Conservation (phyloP, 345 rosid genomes). For the Jatropha curcas region DNA sequence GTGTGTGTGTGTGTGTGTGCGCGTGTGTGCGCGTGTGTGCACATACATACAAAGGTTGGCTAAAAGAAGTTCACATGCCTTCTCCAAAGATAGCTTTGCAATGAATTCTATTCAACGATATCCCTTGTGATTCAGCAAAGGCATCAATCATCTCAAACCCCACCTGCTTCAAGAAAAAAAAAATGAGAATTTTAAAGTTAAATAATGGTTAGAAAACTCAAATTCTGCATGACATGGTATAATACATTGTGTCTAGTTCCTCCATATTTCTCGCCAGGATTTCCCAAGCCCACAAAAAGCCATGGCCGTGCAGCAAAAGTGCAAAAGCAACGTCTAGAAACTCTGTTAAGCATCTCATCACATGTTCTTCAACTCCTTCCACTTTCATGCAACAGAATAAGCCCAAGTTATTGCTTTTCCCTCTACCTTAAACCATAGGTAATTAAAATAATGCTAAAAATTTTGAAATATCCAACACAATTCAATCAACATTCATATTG, state of each 20-base stretch:
- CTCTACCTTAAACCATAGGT: not conserved
- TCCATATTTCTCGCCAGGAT: conserved; percentile 80
- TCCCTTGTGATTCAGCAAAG: conserved; percentile 35
- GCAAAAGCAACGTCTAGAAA: conserved; percentile 56
- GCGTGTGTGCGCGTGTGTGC: not conserved
- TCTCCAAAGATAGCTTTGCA: conserved; percentile 27
- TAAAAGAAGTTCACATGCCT: conserved; percentile 7
- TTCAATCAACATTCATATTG: too few species aligned
- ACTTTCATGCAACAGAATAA: not conserved
- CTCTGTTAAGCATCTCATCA: conserved; percentile 21
- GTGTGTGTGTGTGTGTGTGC: not conserved
- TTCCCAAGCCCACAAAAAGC: conserved; percentile 84
- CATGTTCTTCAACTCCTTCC: not conserved
- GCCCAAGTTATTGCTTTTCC: not conserved
- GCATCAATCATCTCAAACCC: conserved; percentile 82
- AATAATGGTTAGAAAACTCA: not conserved
- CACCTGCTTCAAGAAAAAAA: conserved; percentile 38
- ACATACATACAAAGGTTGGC: not conserved
- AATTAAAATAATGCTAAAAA: too few species aligned
- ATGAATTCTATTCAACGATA: conserved; percentile 4
- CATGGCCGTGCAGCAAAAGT: conserved; percentile 58
- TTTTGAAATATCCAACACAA: too few species aligned
- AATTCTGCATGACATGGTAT: not conserved
- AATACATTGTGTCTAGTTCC: conserved; percentile 84
- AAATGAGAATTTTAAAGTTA: not conserved